Evolutionary conservation across 352 stramenopile species (phyloP).

Genomic region (Blastocystis sp.): DNA sequence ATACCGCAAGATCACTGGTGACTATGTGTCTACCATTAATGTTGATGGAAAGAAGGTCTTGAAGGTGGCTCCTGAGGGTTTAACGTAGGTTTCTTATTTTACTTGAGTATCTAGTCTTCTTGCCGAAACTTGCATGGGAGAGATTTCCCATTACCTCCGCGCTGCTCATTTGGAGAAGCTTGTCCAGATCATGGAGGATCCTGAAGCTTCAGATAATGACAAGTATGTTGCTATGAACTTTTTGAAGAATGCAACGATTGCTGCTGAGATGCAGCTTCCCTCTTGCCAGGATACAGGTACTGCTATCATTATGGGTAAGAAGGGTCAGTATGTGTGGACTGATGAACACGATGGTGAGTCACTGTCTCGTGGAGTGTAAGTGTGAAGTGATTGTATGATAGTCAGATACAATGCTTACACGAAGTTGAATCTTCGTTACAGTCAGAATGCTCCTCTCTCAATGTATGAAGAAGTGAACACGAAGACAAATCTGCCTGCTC

Average conservation of each 20-base stretch:
- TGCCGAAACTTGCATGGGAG: slow-evolving; percentile 72
- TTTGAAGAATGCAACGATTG: slow-evolving; percentile 82
- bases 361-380: slow-evolving; percentile 71
- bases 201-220: slow-evolving; percentile 79
- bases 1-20: slow-evolving; percentile 67
- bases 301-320: slow-evolving; percentile 78
- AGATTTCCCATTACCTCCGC: slow-evolving; percentile 77
- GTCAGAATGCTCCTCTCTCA: slow-evolving; percentile 75
- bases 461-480: slow-evolving; percentile 85
- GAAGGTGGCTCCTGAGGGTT: slow-evolving; percentile 67
- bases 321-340: slow-evolving; percentile 75
- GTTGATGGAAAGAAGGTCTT: slow-evolving; percentile 68
- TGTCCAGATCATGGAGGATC: slow-evolving; percentile 77
- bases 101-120: slow-evolving; percentile 69
- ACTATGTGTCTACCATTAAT: slow-evolving; percentile 68
- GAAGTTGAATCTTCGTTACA: slow-evolving; percentile 76
- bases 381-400: not conserved
- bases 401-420: slow-evolving; percentile 76
- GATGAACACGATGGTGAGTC: slow-evolving; percentile 76
- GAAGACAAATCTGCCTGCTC: slow-evolving; percentile 77
- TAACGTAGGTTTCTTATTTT: slow-evolving; percentile 23
- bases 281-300: slow-evolving; percentile 81
- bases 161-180: slow-evolving; percentile 75
- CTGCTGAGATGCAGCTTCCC: slow-evolving; percentile 72
- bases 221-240: slow-evolving; percentile 80